phyloP scores from a whole-genome alignment of 2,329 filamentous ascomycete genomes.

The Trichoderma sp. region DNA sequence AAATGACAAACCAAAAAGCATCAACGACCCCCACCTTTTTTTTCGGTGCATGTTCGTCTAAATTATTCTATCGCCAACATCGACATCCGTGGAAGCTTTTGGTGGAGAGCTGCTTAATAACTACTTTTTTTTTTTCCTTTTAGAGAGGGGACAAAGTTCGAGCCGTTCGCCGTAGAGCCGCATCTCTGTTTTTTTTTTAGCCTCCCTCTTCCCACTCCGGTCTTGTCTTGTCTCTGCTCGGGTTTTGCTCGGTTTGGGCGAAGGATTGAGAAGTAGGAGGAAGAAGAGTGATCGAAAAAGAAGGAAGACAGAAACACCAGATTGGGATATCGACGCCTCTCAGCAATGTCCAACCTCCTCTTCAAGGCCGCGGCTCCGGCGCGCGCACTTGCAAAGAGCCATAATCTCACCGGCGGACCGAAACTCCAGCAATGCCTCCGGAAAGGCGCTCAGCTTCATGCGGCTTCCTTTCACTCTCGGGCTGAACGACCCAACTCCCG shows the following conservation, averaged over 20 bases:
- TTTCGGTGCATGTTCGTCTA: neutral
- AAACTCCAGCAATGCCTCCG: constrained; percentile 41
- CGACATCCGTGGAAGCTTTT: constrained; percentile 6
- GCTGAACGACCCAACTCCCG: constrained; percentile 24
- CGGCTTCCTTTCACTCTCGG: constrained; percentile 26
- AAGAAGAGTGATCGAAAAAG: neutral
- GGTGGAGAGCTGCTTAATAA: constrained; percentile 14
- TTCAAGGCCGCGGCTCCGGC: constrained; percentile 46
- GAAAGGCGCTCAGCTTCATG: constrained; percentile 37
- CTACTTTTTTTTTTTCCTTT: no score
- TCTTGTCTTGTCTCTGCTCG: neutral
- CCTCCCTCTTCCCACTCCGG: neutral
- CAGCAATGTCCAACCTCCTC: constrained; percentile 42
- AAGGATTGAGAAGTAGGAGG: neutral
- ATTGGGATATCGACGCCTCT: neutral
- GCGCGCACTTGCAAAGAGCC: constrained; percentile 44
- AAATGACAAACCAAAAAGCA: neutral
- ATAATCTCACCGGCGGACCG: constrained; percentile 36
- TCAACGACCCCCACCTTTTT: neutral
- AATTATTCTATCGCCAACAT: constrained; percentile 8
- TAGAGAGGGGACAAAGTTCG: constrained; percentile 9
- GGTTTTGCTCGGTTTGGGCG: neutral
- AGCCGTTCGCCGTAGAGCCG: constrained; percentile 3
- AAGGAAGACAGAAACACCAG: neutral
- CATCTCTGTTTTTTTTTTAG: neutral